These are phyloP conservation scores for Sporodiniella umbellata DNA, from an alignment of 371 early-diverging fungal genomes.

Conservation along the genomic window DNA sequence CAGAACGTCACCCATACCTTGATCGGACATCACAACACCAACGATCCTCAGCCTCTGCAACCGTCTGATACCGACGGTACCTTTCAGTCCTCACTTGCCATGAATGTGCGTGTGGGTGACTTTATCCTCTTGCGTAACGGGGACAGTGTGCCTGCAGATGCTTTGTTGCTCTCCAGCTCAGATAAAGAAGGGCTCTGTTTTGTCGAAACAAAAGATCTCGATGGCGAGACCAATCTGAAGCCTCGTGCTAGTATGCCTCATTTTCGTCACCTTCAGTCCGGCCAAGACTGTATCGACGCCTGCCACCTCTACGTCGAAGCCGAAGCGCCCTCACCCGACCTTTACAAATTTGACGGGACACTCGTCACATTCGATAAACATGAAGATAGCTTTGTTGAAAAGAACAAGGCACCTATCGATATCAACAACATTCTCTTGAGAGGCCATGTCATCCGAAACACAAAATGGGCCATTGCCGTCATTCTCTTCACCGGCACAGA, in stretches of 20 bases:
- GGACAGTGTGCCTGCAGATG: constrained; percentile 91
- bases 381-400: constrained; percentile 18
- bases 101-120: constrained; percentile 89
- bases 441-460: constrained; percentile 89
- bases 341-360: constrained; percentile 62
- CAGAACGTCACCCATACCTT: constrained; percentile 69
- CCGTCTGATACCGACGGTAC: constrained; percentile 7
- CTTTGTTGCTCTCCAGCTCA: constrained; percentile 76
- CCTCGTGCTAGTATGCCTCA: constrained; percentile 65
- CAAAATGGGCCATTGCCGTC: constrained; percentile 81
- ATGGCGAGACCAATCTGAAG: constrained; percentile 97
- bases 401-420: constrained; percentile 58
- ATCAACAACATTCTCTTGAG: constrained; percentile 86
- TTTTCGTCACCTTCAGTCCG: constrained; percentile 57
- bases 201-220: constrained; percentile 93
- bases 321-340: constrained; percentile 70
- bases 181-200: constrained; percentile 73
- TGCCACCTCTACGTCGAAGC: constrained; percentile 62
- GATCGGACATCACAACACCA: constrained; percentile 73
- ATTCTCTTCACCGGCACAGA: constrained; percentile 90
- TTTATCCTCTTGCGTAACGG: constrained; percentile 80
- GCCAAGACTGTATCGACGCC: constrained; percentile 60
- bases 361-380: constrained; percentile 37
- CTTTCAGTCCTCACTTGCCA: constrained; percentile 32
- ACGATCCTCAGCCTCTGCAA: constrained; percentile 36